Conservation (phyloP, 495 filamentous ascomycete genomes). For the Saxispiralis lemnorum region DNA sequence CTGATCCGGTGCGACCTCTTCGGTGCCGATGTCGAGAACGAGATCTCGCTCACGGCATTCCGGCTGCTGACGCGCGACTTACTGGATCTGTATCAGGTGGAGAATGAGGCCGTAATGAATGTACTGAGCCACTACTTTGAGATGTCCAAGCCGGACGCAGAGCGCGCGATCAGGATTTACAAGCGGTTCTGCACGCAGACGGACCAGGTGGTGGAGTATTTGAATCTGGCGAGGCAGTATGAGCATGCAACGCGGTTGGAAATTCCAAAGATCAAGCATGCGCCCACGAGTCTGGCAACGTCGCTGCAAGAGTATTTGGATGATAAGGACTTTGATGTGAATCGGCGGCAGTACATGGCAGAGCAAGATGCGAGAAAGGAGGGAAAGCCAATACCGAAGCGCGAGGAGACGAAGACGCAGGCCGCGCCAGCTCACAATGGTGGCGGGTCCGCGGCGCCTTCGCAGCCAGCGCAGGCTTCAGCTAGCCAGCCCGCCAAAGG, state of each 20-base stretch:
- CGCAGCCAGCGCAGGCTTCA: constrained; percentile 8
- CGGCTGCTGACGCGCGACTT: constrained; percentile 80
- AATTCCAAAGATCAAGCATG: constrained; percentile 94
- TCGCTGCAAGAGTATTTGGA: constrained; percentile 90
- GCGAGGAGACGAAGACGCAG: constrained; percentile 10
- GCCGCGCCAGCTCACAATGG: too few species aligned
- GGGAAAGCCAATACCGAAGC: constrained; percentile 25
- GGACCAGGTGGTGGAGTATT: constrained; percentile 76
- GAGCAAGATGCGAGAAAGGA: constrained; percentile 66
- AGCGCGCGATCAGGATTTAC: constrained; percentile 82
- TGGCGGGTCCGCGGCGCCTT: neutral
- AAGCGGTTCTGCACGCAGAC: constrained; percentile 85
- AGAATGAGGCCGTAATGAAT: constrained; percentile 97
- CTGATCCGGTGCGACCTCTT: constrained; percentile 81
- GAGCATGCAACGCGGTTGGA: constrained; percentile 82
- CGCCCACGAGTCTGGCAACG: constrained; percentile 71
- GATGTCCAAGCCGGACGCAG: constrained; percentile 86
- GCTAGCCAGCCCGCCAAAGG: constrained; percentile 33
- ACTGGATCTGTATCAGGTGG: constrained; percentile 74
- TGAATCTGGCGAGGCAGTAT: constrained; percentile 70
- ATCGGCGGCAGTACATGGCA: constrained; percentile 75
- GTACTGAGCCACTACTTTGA: constrained; percentile 98
- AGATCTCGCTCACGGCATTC: constrained; percentile 94
- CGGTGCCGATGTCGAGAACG: constrained; percentile 80
- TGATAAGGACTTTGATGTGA: constrained; percentile 89